Evolutionary conservation across 352 stramenopile species (phyloP).

Genomic region (Phytopythium kandeliae): DNA sequence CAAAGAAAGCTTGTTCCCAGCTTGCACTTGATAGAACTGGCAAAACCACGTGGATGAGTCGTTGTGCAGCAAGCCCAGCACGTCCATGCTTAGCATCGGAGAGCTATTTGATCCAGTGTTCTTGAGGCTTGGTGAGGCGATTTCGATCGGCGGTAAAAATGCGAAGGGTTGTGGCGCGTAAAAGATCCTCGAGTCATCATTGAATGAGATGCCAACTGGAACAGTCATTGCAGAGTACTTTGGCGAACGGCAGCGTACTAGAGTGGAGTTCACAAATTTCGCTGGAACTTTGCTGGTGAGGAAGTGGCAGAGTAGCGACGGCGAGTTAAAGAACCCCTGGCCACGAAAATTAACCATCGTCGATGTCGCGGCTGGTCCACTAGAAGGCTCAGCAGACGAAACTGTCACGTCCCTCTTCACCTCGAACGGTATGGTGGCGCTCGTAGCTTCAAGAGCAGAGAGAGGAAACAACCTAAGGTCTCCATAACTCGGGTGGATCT

Average conservation of each 20-base stretch:
- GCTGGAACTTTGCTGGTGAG: slow-evolving; percentile 3
- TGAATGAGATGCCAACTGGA: slow-evolving; percentile 23
- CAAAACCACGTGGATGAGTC: background rate
- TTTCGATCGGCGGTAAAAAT: slow-evolving; percentile 9
- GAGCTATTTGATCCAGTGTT: background rate
- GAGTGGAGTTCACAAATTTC: slow-evolving; percentile 28
- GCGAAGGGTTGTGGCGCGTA: slow-evolving; percentile 16
- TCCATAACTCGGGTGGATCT: slow-evolving; percentile 8
- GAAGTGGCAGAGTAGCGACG: slow-evolving; percentile 23
- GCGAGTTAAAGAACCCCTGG: slow-evolving; percentile 25
- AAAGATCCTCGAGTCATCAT: slow-evolving; percentile 13
- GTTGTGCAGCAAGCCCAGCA: background rate
- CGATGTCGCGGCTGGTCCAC: slow-evolving; percentile 9
- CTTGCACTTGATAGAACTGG: background rate
- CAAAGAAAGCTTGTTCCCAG: background rate
- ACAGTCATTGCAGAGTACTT: slow-evolving; percentile 15
- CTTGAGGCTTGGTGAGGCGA: background rate
- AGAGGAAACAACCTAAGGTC: slow-evolving; percentile 21
- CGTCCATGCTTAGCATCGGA: background rate
- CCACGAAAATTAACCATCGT: slow-evolving; percentile 24
- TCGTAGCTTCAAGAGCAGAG: slow-evolving; percentile 12
- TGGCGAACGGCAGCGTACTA: slow-evolving; percentile 31
- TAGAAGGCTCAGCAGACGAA: slow-evolving; percentile 17
- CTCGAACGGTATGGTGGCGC: slow-evolving; percentile 13
- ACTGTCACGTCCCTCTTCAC: slow-evolving; percentile 21